Evolutionary conservation across 345 rosid genomes (phyloP).

Genomic region (Linum lewisii): DNA sequence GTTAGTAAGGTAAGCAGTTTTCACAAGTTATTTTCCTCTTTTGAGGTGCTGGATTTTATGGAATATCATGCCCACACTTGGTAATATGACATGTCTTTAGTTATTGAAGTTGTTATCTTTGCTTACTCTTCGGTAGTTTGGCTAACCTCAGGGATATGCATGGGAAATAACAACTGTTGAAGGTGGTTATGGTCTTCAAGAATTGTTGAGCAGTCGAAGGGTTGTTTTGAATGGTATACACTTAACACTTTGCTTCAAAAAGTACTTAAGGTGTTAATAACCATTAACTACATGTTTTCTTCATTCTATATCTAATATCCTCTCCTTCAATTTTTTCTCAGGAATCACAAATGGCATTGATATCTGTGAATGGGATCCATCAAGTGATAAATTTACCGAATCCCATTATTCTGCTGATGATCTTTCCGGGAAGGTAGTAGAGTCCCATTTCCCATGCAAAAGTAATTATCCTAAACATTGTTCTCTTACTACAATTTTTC

Average conservation of each 20-base stretch:
- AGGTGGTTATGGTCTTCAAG: conserved; percentile 90
- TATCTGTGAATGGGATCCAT: conserved; percentile 76
- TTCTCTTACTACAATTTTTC: conserved; percentile 17
- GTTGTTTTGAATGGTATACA: conserved; percentile 63
- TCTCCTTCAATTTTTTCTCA: conserved; percentile 13
- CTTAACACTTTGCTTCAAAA: not conserved
- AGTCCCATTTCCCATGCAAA: conserved; percentile 6
- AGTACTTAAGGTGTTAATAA: conserved; percentile 4
- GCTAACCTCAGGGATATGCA: conserved; percentile 65
- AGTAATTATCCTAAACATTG: conserved; percentile 1
- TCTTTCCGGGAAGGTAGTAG: conserved; percentile 68
- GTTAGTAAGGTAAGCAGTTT: conserved; percentile 74
- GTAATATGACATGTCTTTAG: not conserved
- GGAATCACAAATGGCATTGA: conserved; percentile 91
- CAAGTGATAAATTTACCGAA: conserved; percentile 53
- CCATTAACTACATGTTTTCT: not conserved
- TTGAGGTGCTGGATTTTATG: conserved; percentile 1
- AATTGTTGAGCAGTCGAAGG: conserved; percentile 57
- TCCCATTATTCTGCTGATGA: conserved; percentile 56
- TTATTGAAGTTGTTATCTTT: not conserved
- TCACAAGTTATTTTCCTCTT: conserved; percentile 2
- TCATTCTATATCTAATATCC: not conserved
- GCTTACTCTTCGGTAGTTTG: not conserved
- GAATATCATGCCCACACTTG: not conserved
- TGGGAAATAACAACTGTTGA: conserved; percentile 96